These are phyloP conservation scores for Musa itinerans DNA, from an alignment of 176 grass and related monocot species.

Conservation along the genomic window DNA sequence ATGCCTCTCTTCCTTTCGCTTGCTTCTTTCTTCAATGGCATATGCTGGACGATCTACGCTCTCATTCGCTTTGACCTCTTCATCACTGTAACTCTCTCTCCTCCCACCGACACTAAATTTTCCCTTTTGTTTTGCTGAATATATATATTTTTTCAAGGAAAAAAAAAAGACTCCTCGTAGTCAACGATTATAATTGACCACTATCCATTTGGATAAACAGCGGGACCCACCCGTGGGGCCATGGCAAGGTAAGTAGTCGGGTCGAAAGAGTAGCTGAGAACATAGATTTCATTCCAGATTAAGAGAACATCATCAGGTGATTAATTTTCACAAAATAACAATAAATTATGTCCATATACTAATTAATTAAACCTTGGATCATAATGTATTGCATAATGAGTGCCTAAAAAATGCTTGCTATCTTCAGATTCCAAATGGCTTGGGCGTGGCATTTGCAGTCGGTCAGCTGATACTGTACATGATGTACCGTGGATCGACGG, in stretches of 20 bases:
- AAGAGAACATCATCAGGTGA: too few species aligned
- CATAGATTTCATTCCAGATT: too few species aligned
- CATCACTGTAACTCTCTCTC: neutral
- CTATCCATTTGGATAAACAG: too few species aligned
- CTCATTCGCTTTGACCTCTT: constrained; percentile 17
- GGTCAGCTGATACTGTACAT: constrained; percentile 6
- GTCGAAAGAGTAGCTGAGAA: too few species aligned
- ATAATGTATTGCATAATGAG: too few species aligned
- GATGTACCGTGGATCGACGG: neutral
- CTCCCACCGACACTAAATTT: neutral
- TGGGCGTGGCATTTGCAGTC: constrained; percentile 4
- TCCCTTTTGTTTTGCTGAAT: neutral
- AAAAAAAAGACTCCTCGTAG: too few species aligned
- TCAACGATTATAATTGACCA: too few species aligned
- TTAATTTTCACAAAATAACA: neutral
- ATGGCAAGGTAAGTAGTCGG: too few species aligned
- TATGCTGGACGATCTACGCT: constrained; percentile 15
- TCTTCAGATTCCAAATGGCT: constrained; percentile 10
- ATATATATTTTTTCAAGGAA: neutral
- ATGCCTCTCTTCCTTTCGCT: constrained; percentile 14
- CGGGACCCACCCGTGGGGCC: too few species aligned
- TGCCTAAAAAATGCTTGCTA: neutral
- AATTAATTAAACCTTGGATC: too few species aligned
- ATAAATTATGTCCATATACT: too few species aligned
- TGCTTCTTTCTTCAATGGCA: constrained; percentile 8